Base-by-base conservation (phyloP, 164 flowering plant species). In the Liriodendron chinense region DNA sequence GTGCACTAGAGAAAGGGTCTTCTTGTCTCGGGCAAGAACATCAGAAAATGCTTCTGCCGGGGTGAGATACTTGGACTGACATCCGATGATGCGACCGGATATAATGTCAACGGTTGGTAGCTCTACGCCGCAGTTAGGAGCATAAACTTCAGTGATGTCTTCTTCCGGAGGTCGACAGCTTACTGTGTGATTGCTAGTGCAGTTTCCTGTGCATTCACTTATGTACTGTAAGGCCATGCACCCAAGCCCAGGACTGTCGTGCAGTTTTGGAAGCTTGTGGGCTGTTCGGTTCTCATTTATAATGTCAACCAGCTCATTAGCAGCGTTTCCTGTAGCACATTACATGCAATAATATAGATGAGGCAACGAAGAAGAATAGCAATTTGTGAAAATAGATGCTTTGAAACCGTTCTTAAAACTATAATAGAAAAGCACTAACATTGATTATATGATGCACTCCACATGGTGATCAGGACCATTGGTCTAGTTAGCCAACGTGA, bases 121-220 rank as follows among this genome's bases (percentile, higher is more conserved):
- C 79, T 94, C 98, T n/a, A 94, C 90, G 0, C 98, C 98, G 67
- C 97, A 94, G 72, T 94, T 86, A 71, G 98, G 98, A 66, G 97
- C 97, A 78, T 90, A 94, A 53, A 94, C 78, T 79, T 92, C 88
- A 25, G 91, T 87, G 81, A 92, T 90, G 78, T 92, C 91, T 69
- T 87, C 94, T 77, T 86, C 93, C 8, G 87, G 79, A 43, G 89
- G 87, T 18, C 78, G 82, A 72, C 98, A 94, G 68, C 80, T 83
- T 4, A 85, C 69, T 26, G 89, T 86, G 64, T 82, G 80, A 83
- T 87, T 87, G 56, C 47, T 75, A 49, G 80, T 86, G 89, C 97
- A 94, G 87, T 89, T 92, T 1, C 78, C 83, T 61, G 80, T 80
- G 87, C 98, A 94, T 65, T 82, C 75, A 69, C 86, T 84, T 21